These are phyloP conservation scores for Candida verbasci DNA, from an alignment of 805 yeast species.

Conservation along the genomic window DNA sequence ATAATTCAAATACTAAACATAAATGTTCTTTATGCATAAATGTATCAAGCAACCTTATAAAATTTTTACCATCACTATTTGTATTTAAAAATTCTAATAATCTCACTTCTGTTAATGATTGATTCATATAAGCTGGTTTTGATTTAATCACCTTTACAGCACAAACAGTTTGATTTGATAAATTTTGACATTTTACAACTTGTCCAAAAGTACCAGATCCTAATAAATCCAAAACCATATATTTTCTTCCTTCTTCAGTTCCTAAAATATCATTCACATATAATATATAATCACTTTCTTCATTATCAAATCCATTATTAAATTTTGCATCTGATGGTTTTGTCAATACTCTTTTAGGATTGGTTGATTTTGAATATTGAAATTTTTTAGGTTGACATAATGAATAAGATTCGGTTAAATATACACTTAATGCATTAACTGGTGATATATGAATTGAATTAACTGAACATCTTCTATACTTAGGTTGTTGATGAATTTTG, in stretches of 20 bases:
- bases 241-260: slow-evolving; percentile 75
- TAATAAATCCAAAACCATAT: slow-evolving; percentile 80
- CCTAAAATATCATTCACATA: slow-evolving; percentile 95
- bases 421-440: slow-evolving; percentile 69
- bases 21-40: slow-evolving; percentile 90
- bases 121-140: slow-evolving; percentile 85
- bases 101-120: slow-evolving; percentile 85
- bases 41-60: slow-evolving; percentile 76
- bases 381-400: slow-evolving; percentile 77
- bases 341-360: slow-evolving; percentile 89
- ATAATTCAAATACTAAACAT: slow-evolving; percentile 86
- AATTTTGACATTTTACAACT: slow-evolving; percentile 88
- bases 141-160: slow-evolving; percentile 95
- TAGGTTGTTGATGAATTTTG: slow-evolving; percentile 54
- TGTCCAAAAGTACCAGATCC: slow-evolving; percentile 99
- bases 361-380: slow-evolving; percentile 75
- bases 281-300: slow-evolving; percentile 82
- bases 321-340: slow-evolving; percentile 82
- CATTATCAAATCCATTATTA: slow-evolving; percentile 85
- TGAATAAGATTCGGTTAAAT: slow-evolving; percentile 73
- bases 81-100: slow-evolving; percentile 77
- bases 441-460: slow-evolving; percentile 71
- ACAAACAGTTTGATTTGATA: slow-evolving; percentile 75
- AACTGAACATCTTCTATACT: slow-evolving; percentile 65
- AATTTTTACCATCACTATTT: slow-evolving; percentile 62